These are phyloP conservation scores for Chalciporus sp. DNA, from an alignment of 1,284 basidiomycete genomes.

Conservation along the genomic window DNA sequence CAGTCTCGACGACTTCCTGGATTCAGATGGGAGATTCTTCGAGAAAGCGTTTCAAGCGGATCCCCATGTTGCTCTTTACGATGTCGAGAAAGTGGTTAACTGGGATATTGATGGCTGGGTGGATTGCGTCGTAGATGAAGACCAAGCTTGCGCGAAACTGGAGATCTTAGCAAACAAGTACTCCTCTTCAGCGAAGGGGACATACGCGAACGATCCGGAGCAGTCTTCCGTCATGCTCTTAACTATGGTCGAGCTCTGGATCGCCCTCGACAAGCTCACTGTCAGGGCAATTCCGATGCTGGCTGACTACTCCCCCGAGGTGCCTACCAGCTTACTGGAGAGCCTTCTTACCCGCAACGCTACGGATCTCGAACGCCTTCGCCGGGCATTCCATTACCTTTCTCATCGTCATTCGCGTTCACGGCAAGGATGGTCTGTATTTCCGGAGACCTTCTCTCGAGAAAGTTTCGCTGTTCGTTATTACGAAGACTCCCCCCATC, in stretches of 20 bases:
- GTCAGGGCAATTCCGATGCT: slow-evolving; percentile 39
- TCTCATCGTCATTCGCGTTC: slow-evolving; percentile 24
- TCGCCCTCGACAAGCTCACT: slow-evolving; percentile 44
- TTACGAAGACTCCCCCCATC: slow-evolving; percentile 22
- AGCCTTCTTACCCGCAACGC: slow-evolving; percentile 40
- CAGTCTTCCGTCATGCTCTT: slow-evolving; percentile 45
- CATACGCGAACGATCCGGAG: slow-evolving; percentile 43
- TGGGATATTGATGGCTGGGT: slow-evolving; percentile 37
- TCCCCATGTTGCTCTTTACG: slow-evolving; percentile 30
- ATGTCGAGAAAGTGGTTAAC: slow-evolving; percentile 39
- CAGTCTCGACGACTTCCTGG: slow-evolving; percentile 23
- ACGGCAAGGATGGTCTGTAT: slow-evolving; percentile 17
- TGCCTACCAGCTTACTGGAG: slow-evolving; percentile 39
- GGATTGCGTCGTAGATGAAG: slow-evolving; percentile 6
- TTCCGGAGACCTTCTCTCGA: slow-evolving; percentile 9
- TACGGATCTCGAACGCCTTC: slow-evolving; percentile 31
- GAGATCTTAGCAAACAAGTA: slow-evolving; percentile 33
- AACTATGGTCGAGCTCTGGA: slow-evolving; percentile 46
- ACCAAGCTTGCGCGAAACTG: slow-evolving; percentile 22
- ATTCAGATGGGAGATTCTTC: slow-evolving; percentile 19
- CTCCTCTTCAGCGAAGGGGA: slow-evolving; percentile 21
- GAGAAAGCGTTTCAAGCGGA: slow-evolving; percentile 13
- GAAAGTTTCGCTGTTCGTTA: slow-evolving; percentile 35
- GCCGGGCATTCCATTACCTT: slow-evolving; percentile 34
- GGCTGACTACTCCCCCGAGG: slow-evolving; percentile 46